These are phyloP conservation scores for Hyaloscypha hepaticicola DNA, from an alignment of 495 filamentous ascomycete genomes.

Conservation along the genomic window DNA sequence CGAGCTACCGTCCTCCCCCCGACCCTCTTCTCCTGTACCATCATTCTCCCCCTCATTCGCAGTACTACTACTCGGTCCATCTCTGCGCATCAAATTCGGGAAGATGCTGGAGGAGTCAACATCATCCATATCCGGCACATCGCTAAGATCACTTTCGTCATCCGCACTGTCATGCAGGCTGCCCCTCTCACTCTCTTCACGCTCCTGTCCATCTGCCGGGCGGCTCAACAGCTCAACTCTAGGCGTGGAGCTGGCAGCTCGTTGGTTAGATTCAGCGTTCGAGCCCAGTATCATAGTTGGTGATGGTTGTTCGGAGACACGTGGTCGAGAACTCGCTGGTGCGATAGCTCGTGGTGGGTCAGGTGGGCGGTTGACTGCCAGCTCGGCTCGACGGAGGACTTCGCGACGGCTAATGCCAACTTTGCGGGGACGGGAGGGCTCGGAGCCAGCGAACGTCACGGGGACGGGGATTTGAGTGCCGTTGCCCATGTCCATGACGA, in stretches of 20 bases:
- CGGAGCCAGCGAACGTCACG: constrained; percentile 26
- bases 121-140: constrained; percentile 52
- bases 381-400: constrained; percentile 61
- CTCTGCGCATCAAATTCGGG: constrained; percentile 34
- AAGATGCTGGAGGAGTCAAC: constrained; percentile 34
- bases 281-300: constrained; percentile 27
- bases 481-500: constrained; percentile 39
- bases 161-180: constrained; percentile 75
- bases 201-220: neutral
- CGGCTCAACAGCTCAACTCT: neutral
- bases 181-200: constrained; percentile 33
- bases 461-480: constrained; percentile 31
- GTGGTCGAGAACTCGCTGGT: constrained; percentile 38
- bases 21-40: constrained; percentile 1
- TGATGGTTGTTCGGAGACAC: constrained; percentile 32
- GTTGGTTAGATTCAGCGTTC: constrained; percentile 13
- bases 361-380: constrained; percentile 43
- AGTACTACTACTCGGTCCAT: constrained; percentile 12
- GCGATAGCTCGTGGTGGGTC: constrained; percentile 35
- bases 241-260: constrained; percentile 10
- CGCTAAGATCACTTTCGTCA: constrained; percentile 78
- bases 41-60: constrained; percentile 17
- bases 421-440: constrained; percentile 47
- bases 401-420: constrained; percentile 59
- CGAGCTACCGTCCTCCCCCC: neutral